Percentiles rank a stretch among this genome's conserved stretches.
Conservation (phyloP, 768 basidiomycete genomes). For the Nidularia sp. region DNA sequence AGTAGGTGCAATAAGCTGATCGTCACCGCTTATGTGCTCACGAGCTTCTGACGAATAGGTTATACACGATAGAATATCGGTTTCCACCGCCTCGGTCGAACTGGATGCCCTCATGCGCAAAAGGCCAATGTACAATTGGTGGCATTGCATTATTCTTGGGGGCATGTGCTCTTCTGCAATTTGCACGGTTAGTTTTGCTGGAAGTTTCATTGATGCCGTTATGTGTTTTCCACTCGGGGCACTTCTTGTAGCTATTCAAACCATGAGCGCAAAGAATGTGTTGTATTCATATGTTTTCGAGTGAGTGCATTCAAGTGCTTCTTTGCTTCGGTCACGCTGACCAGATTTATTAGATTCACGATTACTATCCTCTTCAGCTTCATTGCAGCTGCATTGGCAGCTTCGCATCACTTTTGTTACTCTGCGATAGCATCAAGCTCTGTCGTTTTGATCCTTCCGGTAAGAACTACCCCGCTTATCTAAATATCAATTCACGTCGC, state of each 20-base stretch:
- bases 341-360: slow-evolving; percentile 49
- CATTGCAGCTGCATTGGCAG: slow-evolving; percentile 68
- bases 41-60: slow-evolving; percentile 38
- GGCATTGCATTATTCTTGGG: slow-evolving; percentile 65
- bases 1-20: slow-evolving; percentile 20
- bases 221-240: slow-evolving; percentile 73
- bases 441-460: slow-evolving; percentile 78
- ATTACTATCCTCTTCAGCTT: slow-evolving; percentile 80
- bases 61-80: slow-evolving; percentile 78
- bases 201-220: slow-evolving; percentile 75
- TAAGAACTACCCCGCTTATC: slow-evolving; percentile 18
- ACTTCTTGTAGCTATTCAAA: slow-evolving; percentile 69
- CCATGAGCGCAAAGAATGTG: slow-evolving; percentile 69
- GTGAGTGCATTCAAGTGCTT: slow-evolving; percentile 24
- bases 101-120: slow-evolving; percentile 74
- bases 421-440: slow-evolving; percentile 75
- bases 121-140: slow-evolving; percentile 54
- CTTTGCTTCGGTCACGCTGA: slow-evolving; percentile 1
- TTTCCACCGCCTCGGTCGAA: slow-evolving; percentile 64
- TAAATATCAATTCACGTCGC: neutral
- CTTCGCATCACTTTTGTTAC: slow-evolving; percentile 71
- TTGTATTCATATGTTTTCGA: slow-evolving; percentile 81
- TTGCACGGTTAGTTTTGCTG: slow-evolving; percentile 67
- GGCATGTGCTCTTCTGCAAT: slow-evolving; percentile 77
- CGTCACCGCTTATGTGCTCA: too few species aligned